Percentiles rank a stretch among this genome's conserved stretches.
Evolutionary conservation across 345 rosid genomes (phyloP).

Genomic region (Rhodamnia rubescens): DNA sequence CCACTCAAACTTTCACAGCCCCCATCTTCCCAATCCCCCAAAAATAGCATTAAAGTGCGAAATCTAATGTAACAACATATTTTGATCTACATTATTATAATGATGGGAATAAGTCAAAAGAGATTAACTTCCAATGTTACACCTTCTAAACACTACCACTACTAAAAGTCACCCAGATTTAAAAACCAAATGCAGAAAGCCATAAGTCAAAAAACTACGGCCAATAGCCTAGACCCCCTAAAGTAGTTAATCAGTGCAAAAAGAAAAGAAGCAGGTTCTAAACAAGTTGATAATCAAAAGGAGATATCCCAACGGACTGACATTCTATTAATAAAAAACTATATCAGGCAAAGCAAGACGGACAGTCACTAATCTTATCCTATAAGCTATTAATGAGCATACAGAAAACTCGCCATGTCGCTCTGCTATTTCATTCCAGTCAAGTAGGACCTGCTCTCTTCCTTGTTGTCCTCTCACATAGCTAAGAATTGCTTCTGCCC

Average conservation of each 20-base stretch:
- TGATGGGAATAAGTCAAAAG: background rate
- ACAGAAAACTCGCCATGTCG: constrained; percentile 41
- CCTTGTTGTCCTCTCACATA: constrained; percentile 9
- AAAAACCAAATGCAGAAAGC: background rate
- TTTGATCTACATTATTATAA: background rate
- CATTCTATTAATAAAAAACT: background rate
- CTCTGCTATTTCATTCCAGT: constrained; percentile 84
- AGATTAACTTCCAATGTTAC: background rate
- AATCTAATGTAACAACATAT: background rate
- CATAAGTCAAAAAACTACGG: background rate
- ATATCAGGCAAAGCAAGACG: background rate
- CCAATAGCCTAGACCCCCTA: background rate
- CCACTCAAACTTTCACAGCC: background rate
- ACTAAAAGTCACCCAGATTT: background rate
- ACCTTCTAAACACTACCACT: background rate
- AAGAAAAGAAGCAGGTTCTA: background rate
- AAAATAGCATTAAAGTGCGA: background rate
- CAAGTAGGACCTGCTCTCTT: constrained; percentile 69
- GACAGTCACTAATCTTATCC: background rate
- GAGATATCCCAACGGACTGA: background rate
- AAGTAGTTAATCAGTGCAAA: background rate
- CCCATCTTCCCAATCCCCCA: background rate
- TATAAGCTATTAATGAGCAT: background rate
- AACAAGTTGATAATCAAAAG: background rate
- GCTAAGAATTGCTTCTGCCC: constrained; percentile 23